Percentiles rank a stretch among this genome's conserved stretches.
Evolutionary conservation across 1,284 basidiomycete genomes (phyloP).

Genomic region (Fomes fomentarius): DNA sequence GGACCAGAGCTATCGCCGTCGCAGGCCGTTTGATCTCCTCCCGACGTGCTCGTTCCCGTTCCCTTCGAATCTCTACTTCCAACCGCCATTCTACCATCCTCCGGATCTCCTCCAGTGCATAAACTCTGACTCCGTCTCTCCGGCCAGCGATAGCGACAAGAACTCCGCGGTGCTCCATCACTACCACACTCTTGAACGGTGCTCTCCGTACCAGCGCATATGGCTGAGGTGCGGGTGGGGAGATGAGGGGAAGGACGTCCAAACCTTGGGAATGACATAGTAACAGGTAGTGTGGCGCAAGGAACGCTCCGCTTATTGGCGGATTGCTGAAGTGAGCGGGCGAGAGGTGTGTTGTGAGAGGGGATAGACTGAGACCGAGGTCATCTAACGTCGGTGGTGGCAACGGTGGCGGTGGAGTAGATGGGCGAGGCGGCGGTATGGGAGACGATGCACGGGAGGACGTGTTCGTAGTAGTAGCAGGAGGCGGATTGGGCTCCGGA

Average conservation of each 20-base stretch:
- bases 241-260: conserved; percentile 74
- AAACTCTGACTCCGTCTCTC: conserved; percentile 81
- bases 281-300: conserved; percentile 78
- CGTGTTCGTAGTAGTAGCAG: conserved; percentile 28
- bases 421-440: conserved; percentile 46
- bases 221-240: conserved; percentile 72
- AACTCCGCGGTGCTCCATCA: conserved; percentile 86
- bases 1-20: conserved; percentile 22
- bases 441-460: conserved; percentile 58
- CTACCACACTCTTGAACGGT: conserved; percentile 80
- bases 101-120: conserved; percentile 81
- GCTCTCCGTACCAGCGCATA: conserved; percentile 80
- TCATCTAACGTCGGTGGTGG: conserved; percentile 74
- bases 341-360: conserved; percentile 65
- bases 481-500: conserved; percentile 24
- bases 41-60: conserved; percentile 66
- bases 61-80: conserved; percentile 74
- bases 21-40: conserved; percentile 61
- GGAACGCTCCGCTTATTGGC: conserved; percentile 74
- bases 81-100: conserved; percentile 84
- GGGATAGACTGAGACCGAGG: conserved; percentile 70
- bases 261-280: conserved; percentile 82
- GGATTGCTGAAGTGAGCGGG: conserved; percentile 78
- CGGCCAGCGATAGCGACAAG: conserved; percentile 83
- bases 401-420: conserved; percentile 70